phyloP scores from a whole-genome alignment of 495 filamentous ascomycete species.

The Astrothelium macrocarpum region DNA sequence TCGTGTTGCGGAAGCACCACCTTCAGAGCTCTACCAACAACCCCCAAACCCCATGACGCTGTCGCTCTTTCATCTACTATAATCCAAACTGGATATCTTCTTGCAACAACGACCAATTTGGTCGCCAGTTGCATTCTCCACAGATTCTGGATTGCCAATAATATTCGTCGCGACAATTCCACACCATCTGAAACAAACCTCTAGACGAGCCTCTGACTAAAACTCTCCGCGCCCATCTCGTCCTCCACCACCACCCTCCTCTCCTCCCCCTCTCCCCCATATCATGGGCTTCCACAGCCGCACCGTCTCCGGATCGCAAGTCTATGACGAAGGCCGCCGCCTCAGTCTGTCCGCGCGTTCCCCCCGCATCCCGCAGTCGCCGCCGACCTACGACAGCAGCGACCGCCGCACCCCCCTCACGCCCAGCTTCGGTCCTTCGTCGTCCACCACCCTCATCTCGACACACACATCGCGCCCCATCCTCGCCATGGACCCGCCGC shows the following conservation, averaged over 20 bases:
- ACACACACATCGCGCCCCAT: conserved; percentile 5
- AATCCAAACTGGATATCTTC: not conserved
- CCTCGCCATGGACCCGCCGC: conserved; percentile 9
- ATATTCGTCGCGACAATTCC: not conserved
- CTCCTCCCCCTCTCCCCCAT: not conserved
- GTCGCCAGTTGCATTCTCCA: not conserved
- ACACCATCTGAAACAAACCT: not conserved
- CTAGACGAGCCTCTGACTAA: not conserved
- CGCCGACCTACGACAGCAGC: not conserved
- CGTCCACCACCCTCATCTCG: conserved; percentile 2
- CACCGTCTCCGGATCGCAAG: conserved; percentile 1
- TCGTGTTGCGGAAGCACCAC: not conserved
- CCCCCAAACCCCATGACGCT: not conserved
- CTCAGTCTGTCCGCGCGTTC: not conserved
- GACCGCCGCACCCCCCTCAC: not conserved
- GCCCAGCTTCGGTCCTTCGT: conserved; percentile 9
- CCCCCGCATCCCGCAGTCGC: not conserved
- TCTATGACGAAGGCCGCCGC: not conserved
- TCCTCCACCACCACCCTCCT: not conserved
- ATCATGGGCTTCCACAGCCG: conserved; percentile 2
- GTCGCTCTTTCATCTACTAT: not conserved
- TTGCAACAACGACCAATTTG: not conserved
- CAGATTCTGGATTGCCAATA: not conserved
- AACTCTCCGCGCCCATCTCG: not conserved
- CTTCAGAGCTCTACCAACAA: not conserved